These are phyloP conservation scores for Ephemerocybe angulata DNA, from an alignment of 768 basidiomycete genomes.

Conservation along the genomic window DNA sequence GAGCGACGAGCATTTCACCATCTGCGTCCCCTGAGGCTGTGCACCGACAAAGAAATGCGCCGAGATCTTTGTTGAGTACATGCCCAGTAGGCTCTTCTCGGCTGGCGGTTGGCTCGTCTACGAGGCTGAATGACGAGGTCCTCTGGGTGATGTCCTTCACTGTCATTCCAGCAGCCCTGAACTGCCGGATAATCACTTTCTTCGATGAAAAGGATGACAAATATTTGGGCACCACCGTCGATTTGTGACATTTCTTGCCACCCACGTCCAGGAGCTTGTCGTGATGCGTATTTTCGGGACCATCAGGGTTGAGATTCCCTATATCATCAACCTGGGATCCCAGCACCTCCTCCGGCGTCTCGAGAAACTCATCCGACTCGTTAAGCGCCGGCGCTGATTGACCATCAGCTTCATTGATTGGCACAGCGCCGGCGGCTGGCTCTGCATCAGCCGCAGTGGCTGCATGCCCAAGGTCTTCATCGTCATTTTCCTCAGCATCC, in stretches of 20 bases:
- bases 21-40: not conserved
- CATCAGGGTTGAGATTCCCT: not conserved
- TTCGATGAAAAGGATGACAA: not conserved
- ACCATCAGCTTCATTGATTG: not conserved
- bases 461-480: not conserved
- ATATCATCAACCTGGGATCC: not conserved
- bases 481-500: not conserved
- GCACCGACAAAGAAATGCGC: slow-evolving; percentile 5
- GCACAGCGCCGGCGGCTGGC: too few species aligned
- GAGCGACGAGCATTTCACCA: not conserved
- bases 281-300: not conserved
- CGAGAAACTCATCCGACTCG: not conserved
- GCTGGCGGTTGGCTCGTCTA: too few species aligned
- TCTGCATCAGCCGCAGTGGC: not conserved
- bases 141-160: not conserved
- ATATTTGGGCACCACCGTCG: not conserved
- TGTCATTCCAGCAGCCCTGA: slow-evolving; percentile 8
- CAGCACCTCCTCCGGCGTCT: not conserved
- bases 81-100: too few species aligned
- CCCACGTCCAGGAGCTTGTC: not conserved
- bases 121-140: not conserved
- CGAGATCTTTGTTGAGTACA: not conserved
- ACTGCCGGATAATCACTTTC: slow-evolving; percentile 6
- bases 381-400: too few species aligned
- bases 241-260: slow-evolving; percentile 5